Evolutionary conservation across 768 basidiomycete species (phyloP).

Genomic region (Xerocomus spinulosus): DNA sequence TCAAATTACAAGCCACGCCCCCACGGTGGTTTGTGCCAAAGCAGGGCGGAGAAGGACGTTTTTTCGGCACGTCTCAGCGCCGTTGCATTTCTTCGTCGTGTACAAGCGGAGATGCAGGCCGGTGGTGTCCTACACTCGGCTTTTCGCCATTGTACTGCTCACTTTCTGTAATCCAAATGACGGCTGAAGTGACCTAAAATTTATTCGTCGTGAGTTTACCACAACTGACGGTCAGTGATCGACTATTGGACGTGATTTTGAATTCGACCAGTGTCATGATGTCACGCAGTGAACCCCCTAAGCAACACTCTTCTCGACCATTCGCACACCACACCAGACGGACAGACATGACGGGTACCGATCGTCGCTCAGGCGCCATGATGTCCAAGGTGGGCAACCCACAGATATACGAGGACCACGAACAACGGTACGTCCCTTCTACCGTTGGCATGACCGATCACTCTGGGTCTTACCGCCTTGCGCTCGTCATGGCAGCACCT

Average conservation of each 20-base stretch:
- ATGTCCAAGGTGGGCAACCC: constrained; percentile 48
- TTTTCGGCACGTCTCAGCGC: constrained; percentile 29
- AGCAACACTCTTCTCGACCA: background rate
- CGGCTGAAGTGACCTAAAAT: too few relatives aligned
- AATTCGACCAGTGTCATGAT: constrained; percentile 8
- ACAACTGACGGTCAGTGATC: too few relatives aligned
- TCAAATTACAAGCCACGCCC: constrained; percentile 31
- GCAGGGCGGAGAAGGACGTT: constrained; percentile 28
- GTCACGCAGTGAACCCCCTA: constrained; percentile 10
- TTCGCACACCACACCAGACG: constrained; percentile 1
- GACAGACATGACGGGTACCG: constrained; percentile 14
- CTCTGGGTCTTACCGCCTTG: too few relatives aligned
- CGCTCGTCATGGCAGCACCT: constrained; percentile 12
- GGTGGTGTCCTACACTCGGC: constrained; percentile 34
- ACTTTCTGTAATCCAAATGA: too few relatives aligned
- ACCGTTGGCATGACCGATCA: too few relatives aligned
- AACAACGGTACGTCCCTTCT: constrained; percentile 39
- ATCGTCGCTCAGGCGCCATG: constrained; percentile 36
- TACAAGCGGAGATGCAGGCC: constrained; percentile 23
- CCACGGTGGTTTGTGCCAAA: constrained; percentile 32
- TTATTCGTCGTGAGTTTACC: too few relatives aligned
- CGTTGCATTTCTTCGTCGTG: constrained; percentile 21
- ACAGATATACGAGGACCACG: constrained; percentile 44
- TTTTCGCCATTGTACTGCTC: too few relatives aligned
- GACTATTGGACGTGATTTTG: background rate